Conservation (phyloP, 192 early-diverging fungal species). For the Polychytrium aggregatum region DNA sequence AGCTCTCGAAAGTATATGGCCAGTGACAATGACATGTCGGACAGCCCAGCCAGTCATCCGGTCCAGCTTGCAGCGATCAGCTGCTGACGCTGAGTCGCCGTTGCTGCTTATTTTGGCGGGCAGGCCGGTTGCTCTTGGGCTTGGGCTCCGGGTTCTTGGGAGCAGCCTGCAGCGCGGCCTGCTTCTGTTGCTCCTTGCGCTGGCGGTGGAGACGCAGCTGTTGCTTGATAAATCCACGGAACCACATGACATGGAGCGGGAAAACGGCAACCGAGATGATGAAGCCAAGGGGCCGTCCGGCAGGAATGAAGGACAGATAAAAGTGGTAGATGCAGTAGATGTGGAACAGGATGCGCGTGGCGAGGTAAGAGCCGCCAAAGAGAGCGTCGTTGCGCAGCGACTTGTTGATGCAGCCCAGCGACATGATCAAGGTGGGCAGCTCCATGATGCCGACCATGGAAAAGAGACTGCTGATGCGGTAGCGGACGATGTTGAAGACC, state of each 20-base stretch:
- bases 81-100: too few relatives aligned
- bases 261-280: constrained; percentile 7
- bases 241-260: constrained; percentile 20
- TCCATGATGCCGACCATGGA: constrained; percentile 39
- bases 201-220: too few relatives aligned
- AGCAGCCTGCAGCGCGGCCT: too few relatives aligned
- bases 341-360: constrained; percentile 47
- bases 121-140: too few relatives aligned
- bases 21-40: too few relatives aligned
- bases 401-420: constrained; percentile 35
- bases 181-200: too few relatives aligned
- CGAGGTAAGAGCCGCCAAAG: constrained; percentile 41
- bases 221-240: constrained; percentile 14
- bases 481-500: constrained; percentile 27
- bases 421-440: constrained; percentile 44
- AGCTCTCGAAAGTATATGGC: too few relatives aligned
- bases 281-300: constrained; percentile 1
- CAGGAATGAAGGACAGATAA: constrained; percentile 12
- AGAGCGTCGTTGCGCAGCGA: constrained; percentile 34
- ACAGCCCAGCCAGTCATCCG: too few relatives aligned
- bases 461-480: constrained; percentile 34
- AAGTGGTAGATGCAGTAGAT: constrained; percentile 22
- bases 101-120: too few relatives aligned
- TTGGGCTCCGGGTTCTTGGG: too few relatives aligned
- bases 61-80: too few relatives aligned